phyloP scores from a whole-genome alignment of 495 filamentous ascomycete species.

The Penicillium parvum region DNA sequence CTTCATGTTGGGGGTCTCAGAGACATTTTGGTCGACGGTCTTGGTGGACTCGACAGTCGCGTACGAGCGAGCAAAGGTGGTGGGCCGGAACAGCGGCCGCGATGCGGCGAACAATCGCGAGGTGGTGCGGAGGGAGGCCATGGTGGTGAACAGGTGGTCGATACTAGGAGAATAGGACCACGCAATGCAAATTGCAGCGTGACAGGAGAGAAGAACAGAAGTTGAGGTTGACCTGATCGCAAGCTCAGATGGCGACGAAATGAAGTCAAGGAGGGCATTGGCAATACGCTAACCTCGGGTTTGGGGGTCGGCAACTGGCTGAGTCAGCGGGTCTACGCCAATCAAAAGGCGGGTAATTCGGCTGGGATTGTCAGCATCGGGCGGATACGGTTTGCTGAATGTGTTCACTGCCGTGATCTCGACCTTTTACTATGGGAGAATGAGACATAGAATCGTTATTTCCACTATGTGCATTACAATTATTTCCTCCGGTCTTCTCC shows the following conservation, averaged over 20 bases:
- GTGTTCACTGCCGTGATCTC: conserved; percentile 5
- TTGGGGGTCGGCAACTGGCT: conserved; percentile 33
- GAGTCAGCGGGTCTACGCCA: conserved; percentile 32
- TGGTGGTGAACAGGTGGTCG: conserved; percentile 39
- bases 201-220: conserved; percentile 13
- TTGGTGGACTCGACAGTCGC: conserved; percentile 47
- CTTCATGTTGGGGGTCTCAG: conserved; percentile 65
- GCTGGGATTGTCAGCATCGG: conserved; percentile 39
- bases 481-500: too few relatives aligned
- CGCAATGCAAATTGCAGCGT: too few relatives aligned
- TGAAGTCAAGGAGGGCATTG: conserved; percentile 32
- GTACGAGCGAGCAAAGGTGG: conserved; percentile 45
- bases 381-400: conserved; percentile 36
- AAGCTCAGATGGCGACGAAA: conserved; percentile 22
- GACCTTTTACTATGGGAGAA: not conserved
- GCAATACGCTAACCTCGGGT: conserved; percentile 42
- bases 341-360: conserved; percentile 33
- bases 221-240: conserved; percentile 10
- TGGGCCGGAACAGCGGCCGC: conserved; percentile 48
- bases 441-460: too few relatives aligned
- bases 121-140: conserved; percentile 75
- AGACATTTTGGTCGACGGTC: conserved; percentile 47
- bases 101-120: conserved; percentile 60
- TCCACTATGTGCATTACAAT: too few relatives aligned
- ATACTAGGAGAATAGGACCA: too few relatives aligned